Evolutionary conservation across 176 grass and related monocot species (phyloP), one percentile per base, ranked within the genome.

Genomic region (Puccinellia tenuiflora): DNA sequence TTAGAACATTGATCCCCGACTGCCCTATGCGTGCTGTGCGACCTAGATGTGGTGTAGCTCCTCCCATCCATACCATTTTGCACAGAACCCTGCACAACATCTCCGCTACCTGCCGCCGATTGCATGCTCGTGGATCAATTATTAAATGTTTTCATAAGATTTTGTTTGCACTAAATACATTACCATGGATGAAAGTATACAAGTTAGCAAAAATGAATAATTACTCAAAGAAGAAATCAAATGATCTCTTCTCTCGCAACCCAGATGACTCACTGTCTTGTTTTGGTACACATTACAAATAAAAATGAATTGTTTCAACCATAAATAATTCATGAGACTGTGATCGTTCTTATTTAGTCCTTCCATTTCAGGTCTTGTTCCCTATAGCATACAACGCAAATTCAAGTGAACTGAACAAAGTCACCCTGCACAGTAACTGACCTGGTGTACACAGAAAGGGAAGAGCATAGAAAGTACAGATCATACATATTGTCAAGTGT

Each of bases 331-430:
- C 21, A n/a, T 59, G 39, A 67, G 2, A 65, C 13, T 50, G 42
- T 39, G 30, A 21, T 51, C 47, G 45, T 42, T 67, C 7, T 24
- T 40, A 22, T 3, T 55, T 76, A 40, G 43, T 85, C 17, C n/a
- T 77, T 81, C 17, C 17, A 76, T 69, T 67, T 75, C 59, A 68
- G 57, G 56, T 60, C 6, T 56, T 56, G 35, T 47, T 42, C 1
- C 3, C 24, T 72, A 43, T 72, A 57, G 16, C 39, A n/a, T 67
- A 80, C 37, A 43, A 24, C 56, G 50, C 15, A 5, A 80, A 81
- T 30, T 70, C 33, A n/a, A 82, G 34, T 40, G 34, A 82, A 82
- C 68, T n/a, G 66, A 71, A 24, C 4, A 43, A 54, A 76, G 31
- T 54, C 11, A 1, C 31, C 48, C 6, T 35, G 21, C 48, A 21